Percentiles rank a stretch among this genome's conserved stretches.
phyloP scores from a whole-genome alignment of 1,284 basidiomycete species.

The Grifola frondosa region DNA sequence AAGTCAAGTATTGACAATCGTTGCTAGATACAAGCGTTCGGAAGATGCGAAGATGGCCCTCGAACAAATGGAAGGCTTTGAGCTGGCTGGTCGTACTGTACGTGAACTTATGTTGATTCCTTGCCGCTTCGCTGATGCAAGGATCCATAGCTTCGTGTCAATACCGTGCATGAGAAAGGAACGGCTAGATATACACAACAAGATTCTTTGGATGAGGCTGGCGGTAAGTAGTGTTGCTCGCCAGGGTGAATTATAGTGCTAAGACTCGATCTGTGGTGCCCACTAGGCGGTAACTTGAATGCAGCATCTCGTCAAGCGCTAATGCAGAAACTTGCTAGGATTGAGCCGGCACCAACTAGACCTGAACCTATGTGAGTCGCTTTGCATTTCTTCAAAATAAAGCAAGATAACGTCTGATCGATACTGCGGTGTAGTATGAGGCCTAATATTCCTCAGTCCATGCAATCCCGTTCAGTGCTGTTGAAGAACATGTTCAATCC shows the following conservation, averaged over 20 bases:
- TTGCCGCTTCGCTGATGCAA: too few relatives aligned
- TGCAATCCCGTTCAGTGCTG: slow-evolving; percentile 83
- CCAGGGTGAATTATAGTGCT: too few relatives aligned
- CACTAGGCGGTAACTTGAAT: slow-evolving; percentile 85
- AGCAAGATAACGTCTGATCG: neutral
- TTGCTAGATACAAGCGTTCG: slow-evolving; percentile 74
- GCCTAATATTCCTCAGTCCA: slow-evolving; percentile 71
- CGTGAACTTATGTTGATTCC: slow-evolving; percentile 31
- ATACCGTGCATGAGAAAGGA: slow-evolving; percentile 89
- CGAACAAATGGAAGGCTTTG: slow-evolving; percentile 98
- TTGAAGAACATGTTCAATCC: slow-evolving; percentile 97
- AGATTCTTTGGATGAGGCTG: slow-evolving; percentile 81
- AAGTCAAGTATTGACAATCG: slow-evolving; percentile 4
- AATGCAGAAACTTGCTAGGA: slow-evolving; percentile 98
- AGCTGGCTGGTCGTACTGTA: slow-evolving; percentile 90
- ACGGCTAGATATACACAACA: slow-evolving; percentile 70
- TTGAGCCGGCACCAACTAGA: slow-evolving; percentile 60
- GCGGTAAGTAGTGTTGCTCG: slow-evolving; percentile 63
- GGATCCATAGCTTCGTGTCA: slow-evolving; percentile 77
- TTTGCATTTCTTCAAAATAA: neutral
- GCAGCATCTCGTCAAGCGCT: slow-evolving; percentile 94
- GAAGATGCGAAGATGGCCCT: slow-evolving; percentile 95
- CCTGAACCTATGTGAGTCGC: slow-evolving; percentile 58
- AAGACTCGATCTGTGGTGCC: too few relatives aligned
- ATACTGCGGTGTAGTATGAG: slow-evolving; percentile 49